Evolutionary conservation across 1,139 yeast species (phyloP), one percentile per base, ranked within the genome.

Genomic region (Candida smagusa): DNA sequence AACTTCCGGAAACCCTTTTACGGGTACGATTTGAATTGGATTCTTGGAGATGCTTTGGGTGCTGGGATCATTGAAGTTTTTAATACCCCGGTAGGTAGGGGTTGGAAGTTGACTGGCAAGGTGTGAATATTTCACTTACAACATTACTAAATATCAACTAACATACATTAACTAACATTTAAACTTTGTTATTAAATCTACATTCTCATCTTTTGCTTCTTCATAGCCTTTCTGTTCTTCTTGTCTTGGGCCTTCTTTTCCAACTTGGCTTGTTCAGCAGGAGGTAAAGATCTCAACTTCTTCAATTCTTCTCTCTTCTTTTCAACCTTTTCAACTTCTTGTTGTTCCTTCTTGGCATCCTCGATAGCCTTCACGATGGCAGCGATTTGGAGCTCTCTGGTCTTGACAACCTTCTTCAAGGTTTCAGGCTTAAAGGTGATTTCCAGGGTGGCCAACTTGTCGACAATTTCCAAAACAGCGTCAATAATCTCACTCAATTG

Each of bases 231-330:
- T 54, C 64, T 69, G 46, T 65, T 71, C 53, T 56, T 68, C 59
- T 61, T 67, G 44, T 67, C 73, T 38, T 52, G 46, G 26, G 72
- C 74, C 67, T 82, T 87, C 66, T 79, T 84, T 52, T 85, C 94
- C 39, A 76, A 62, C 64, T 83, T 87, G 51, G 81, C 80, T 60
- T 80, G 86, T 54, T 82, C 87, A 57, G 83, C 89, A 45, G 86
- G 78, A 33, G 81, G 72, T 56, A 83, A 61, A 45, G 71, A 69
- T 53, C 82, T 69, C 55, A 73, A 58, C 45, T 72, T 67, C 52
- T 80, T 79, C 47, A 72, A 70, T 53, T 79, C 74, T 55, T 76
- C 74, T 59, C 81, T 78, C 63, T 79, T 79, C 61, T 80, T 78
- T 63, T 82, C 84, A 28, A 86, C 77, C 61, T 78, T 81, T 61